These are phyloP conservation scores for Loxodes magnus DNA, from an alignment of 73 alveolate genomes.

Conservation along the genomic window DNA sequence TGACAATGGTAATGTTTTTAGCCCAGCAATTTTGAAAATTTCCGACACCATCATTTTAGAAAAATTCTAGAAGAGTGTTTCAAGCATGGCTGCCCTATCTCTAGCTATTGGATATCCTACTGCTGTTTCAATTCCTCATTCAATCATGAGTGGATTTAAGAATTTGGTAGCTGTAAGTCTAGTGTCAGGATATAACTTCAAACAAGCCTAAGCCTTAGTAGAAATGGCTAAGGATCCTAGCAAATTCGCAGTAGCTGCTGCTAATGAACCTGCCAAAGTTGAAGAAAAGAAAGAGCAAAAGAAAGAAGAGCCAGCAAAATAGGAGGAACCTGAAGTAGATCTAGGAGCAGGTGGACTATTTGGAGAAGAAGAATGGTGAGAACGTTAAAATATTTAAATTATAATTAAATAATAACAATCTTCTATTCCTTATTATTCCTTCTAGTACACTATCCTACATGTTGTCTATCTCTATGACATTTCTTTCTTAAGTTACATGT, in stretches of 20 bases:
- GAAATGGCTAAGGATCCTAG: conserved; percentile 40
- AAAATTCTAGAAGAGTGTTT: conserved; percentile 34
- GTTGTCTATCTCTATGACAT: no score
- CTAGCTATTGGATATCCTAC: conserved; percentile 87
- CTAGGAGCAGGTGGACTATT: conserved; percentile 81
- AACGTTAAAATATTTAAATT: no score
- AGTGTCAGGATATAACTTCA: conserved; percentile 76
- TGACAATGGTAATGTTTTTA: conserved; percentile 91
- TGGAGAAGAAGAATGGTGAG: conserved; percentile 78
- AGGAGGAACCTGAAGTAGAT: conserved; percentile 89
- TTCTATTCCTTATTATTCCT: no score
- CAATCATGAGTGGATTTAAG: conserved; percentile 91
- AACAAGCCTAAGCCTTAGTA: conserved; percentile 40
- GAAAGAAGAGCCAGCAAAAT: conserved; percentile 42
- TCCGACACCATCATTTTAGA: conserved; percentile 39
- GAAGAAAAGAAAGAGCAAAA: conserved; percentile 32
- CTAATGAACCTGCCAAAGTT: conserved; percentile 39
- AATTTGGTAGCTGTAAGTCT: conserved; percentile 91
- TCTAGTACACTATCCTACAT: no score
- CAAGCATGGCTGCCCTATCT: conserved; percentile 76
- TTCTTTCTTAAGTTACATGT: no score
- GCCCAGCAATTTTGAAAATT: conserved; percentile 91
- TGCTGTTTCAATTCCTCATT: conserved; percentile 95
- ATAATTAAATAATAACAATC: no score
- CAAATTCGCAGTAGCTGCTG: conserved; percentile 45